Conservation (phyloP, 495 filamentous ascomycete genomes). For the Hypoxylon subgilvum region DNA sequence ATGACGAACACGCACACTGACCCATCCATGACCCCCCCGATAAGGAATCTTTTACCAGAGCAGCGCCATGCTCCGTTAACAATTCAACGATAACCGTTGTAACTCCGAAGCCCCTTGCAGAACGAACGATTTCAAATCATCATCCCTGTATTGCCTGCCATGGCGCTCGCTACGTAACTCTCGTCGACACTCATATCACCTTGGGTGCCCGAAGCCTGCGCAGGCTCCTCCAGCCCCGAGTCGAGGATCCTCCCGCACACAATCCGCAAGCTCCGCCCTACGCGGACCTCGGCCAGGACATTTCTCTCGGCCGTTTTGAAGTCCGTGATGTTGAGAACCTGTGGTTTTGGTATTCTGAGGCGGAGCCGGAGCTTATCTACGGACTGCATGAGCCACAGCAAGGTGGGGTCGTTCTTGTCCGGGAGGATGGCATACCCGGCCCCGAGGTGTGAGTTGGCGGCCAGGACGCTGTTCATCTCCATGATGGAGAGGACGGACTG, state of each 20-base stretch:
- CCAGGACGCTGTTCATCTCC: slow-evolving; percentile 41
- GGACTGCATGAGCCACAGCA: slow-evolving; percentile 38
- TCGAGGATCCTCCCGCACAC: slow-evolving; percentile 29
- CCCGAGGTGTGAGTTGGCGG: slow-evolving; percentile 35
- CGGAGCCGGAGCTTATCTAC: slow-evolving; percentile 39
- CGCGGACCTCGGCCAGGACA: slow-evolving; percentile 33
- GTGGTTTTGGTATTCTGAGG: slow-evolving; percentile 35
- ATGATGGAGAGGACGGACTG: slow-evolving; percentile 38
- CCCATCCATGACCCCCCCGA: no score
- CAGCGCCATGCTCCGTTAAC: no score
- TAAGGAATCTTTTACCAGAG: no score
- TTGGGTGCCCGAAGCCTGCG: slow-evolving; percentile 1
- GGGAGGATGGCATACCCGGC: slow-evolving; percentile 42
- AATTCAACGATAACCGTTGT: no score
- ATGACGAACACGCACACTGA: no score
- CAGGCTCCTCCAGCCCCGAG: slow-evolving; percentile 11
- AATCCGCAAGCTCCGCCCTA: slow-evolving; percentile 20
- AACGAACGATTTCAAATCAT: no score
- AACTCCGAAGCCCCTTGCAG: no score
- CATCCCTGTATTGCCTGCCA: not conserved
- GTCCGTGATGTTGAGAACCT: slow-evolving; percentile 38
- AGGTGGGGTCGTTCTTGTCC: slow-evolving; percentile 38
- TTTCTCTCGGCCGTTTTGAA: slow-evolving; percentile 42
- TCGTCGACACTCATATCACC: slow-evolving; percentile 15
- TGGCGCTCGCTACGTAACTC: slow-evolving; percentile 4